A percentile compares a stretch with the other conserved stretches of the same genome.
Conservation (phyloP, 805 yeast species). For the Dipodascus geniculatus region DNA sequence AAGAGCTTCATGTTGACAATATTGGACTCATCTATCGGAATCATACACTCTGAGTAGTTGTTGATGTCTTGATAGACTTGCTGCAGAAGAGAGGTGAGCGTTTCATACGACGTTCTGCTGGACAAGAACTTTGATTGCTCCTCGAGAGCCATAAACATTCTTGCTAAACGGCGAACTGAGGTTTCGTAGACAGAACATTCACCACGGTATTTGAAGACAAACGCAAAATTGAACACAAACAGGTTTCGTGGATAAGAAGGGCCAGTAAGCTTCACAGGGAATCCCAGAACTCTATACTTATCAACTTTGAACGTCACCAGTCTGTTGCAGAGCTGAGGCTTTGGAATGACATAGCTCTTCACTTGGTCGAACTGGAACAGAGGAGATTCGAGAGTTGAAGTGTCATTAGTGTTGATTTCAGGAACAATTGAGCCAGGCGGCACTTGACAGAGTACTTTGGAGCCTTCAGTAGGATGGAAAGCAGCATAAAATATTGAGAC, state of each 20-base stretch:
- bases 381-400: conserved; percentile 29
- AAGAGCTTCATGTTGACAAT: conserved; percentile 89
- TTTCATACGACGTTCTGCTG: conserved; percentile 32
- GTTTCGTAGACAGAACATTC: conserved; percentile 64
- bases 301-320: conserved; percentile 64
- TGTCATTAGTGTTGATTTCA: conserved; percentile 18
- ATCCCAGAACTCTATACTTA: conserved; percentile 65
- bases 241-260: conserved; percentile 77
- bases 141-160: conserved; percentile 80
- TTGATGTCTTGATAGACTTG: conserved; percentile 92
- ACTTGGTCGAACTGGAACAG: conserved; percentile 73
- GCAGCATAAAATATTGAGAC: conserved; percentile 80
- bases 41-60: conserved; percentile 90
- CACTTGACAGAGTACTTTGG: conserved; percentile 82
- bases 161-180: conserved; percentile 71
- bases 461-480: conserved; percentile 92
- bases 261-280: conserved; percentile 74
- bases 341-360: conserved; percentile 87
- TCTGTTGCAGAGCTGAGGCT: conserved; percentile 78
- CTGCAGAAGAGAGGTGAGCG: conserved; percentile 64
- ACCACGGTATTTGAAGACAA: conserved; percentile 74
- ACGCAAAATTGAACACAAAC: conserved; percentile 85
- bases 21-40: conserved; percentile 82
- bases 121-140: conserved; percentile 78
- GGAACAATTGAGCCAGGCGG: conserved; percentile 62